Evolutionary conservation across 371 early-diverging fungal genomes (phyloP).

Genomic region (Mortierella sp.): DNA sequence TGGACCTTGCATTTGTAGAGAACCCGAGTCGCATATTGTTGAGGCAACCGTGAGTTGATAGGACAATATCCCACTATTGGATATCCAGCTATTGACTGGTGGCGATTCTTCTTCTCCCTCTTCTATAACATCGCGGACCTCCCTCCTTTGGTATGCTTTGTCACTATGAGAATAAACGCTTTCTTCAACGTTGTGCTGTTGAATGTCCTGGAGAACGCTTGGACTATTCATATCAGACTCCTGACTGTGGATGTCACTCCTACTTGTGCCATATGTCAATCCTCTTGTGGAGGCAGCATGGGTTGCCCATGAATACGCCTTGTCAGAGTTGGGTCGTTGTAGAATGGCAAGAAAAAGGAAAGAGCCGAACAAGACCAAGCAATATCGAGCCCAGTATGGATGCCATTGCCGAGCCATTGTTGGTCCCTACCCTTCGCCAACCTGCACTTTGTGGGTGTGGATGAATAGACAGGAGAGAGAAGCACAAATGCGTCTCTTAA

Average conservation of each 20-base stretch:
- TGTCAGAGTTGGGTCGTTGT: not conserved
- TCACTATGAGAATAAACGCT: not conserved
- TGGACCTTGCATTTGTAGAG: constrained; percentile 25
- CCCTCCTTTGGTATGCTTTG: constrained; percentile 4
- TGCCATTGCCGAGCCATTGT: constrained; percentile 30
- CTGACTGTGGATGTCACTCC: not conserved
- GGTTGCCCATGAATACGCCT: not conserved
- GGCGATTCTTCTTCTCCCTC: not conserved
- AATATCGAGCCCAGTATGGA: constrained; percentile 20
- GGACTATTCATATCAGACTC: too few relatives aligned
- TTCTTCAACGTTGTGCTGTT: not conserved
- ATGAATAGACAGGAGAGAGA: not conserved
- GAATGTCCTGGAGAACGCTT: not conserved
- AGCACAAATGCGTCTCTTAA: not conserved
- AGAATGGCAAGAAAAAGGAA: constrained; percentile 13
- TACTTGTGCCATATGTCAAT: not conserved
- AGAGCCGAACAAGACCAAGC: constrained; percentile 21
- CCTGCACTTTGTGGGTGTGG: not conserved
- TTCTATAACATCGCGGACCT: constrained; percentile 15
- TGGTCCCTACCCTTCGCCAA: constrained; percentile 14
- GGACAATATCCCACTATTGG: constrained; percentile 7
- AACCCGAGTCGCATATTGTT: constrained; percentile 26
- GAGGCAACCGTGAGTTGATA: constrained; percentile 15
- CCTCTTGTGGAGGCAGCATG: not conserved
- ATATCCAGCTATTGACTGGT: not conserved